Evolutionary conservation across 208 protist genomes (phyloP).

Genomic region (Acanthamoeba royreba): DNA sequence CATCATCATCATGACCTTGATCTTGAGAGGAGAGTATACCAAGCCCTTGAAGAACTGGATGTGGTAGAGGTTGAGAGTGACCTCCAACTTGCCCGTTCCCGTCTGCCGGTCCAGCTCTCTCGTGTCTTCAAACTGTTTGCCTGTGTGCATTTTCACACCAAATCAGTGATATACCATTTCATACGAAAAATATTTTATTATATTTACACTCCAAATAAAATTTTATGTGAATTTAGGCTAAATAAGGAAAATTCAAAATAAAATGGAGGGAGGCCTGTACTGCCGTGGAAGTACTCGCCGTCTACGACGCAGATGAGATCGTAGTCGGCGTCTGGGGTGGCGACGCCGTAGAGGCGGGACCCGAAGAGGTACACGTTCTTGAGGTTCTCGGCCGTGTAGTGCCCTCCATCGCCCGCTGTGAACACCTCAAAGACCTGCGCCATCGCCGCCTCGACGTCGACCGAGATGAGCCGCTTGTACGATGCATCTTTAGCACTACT

Average conservation of each 20-base stretch:
- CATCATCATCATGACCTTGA: too few species aligned
- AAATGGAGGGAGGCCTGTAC: too few species aligned
- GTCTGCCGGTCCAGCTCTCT: not conserved
- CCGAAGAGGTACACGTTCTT: constrained; percentile 23
- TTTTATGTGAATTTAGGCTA: too few species aligned
- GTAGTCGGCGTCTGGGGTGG: constrained; percentile 12
- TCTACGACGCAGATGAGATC: constrained; percentile 36
- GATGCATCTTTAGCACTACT: not conserved
- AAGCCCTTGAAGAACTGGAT: not conserved
- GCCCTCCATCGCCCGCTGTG: not conserved
- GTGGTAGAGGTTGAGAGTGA: constrained; percentile 27
- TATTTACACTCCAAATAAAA: too few species aligned
- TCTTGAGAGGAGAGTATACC: too few species aligned
- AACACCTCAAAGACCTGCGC: not conserved
- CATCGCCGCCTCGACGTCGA: not conserved
- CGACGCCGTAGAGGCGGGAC: not conserved
- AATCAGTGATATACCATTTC: too few species aligned
- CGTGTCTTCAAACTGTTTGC: not conserved
- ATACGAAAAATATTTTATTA: too few species aligned
- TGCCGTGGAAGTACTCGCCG: constrained; percentile 1
- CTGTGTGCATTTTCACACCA: too few species aligned
- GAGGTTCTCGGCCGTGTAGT: not conserved
- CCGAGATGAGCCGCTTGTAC: not conserved
- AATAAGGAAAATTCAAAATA: too few species aligned
- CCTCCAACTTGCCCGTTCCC: not conserved